phyloP scores from a whole-genome alignment of 495 filamentous ascomycete genomes.

The Penicillium psychrofluorescens region DNA sequence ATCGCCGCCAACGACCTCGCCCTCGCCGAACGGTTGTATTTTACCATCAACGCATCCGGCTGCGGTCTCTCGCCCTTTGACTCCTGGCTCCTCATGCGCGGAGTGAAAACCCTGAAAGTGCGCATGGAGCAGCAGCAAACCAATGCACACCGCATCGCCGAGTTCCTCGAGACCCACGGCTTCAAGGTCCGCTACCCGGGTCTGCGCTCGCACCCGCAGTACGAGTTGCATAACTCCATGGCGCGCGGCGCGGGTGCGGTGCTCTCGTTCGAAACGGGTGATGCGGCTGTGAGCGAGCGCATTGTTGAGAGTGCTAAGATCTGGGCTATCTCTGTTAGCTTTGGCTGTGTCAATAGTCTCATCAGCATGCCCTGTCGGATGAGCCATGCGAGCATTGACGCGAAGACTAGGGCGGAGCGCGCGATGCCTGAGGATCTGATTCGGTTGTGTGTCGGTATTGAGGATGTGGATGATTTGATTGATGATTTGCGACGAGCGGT shows the following conservation, averaged over 20 bases:
- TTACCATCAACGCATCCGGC: slow-evolving; percentile 91
- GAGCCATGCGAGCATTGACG: slow-evolving; percentile 98
- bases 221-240: slow-evolving; percentile 91
- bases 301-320: slow-evolving; percentile 89
- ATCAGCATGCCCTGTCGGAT: slow-evolving; percentile 99
- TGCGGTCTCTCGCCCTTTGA: slow-evolving; percentile 93
- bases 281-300: slow-evolving; percentile 70
- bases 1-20: slow-evolving; percentile 76
- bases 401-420: slow-evolving; percentile 81
- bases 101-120: slow-evolving; percentile 91
- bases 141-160: slow-evolving; percentile 83
- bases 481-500: slow-evolving; percentile 87
- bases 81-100: slow-evolving; percentile 88
- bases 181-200: slow-evolving; percentile 95
- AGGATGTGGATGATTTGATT: slow-evolving; percentile 86
- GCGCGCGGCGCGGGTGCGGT: slow-evolving; percentile 90
- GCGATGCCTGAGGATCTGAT: slow-evolving; percentile 96
- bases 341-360: slow-evolving; percentile 95
- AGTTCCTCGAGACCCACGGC: slow-evolving; percentile 84
- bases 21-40: slow-evolving; percentile 85
- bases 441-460: slow-evolving; percentile 90
- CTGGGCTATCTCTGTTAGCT: slow-evolving; percentile 93
- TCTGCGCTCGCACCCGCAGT: slow-evolving; percentile 88
- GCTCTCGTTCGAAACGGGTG: slow-evolving; percentile 90
- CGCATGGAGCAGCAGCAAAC: slow-evolving; percentile 97